Conservation (phyloP, 2,329 filamentous ascomycete genomes). For the Aspergillus amoenus region DNA sequence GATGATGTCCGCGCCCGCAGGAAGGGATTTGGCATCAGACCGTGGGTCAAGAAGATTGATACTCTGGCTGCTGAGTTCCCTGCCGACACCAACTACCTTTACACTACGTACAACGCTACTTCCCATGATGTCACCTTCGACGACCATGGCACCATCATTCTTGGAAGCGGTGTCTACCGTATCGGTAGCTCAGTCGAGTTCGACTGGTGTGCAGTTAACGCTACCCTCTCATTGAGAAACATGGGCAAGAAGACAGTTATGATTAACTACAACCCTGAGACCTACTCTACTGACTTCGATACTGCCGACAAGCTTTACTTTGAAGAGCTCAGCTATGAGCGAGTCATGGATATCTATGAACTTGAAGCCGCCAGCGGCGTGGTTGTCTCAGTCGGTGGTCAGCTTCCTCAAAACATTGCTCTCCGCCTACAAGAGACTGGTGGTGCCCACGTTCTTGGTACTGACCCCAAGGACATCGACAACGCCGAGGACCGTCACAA, state of each 20-base stretch:
- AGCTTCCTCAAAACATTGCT: constrained; percentile 96
- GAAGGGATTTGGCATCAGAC: constrained; percentile 82
- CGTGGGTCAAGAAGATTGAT: constrained; percentile 98
- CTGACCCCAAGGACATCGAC: constrained; percentile 91
- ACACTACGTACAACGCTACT: constrained; percentile 96
- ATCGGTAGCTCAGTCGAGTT: constrained; percentile 98
- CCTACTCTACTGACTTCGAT: constrained; percentile 80
- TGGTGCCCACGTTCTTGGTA: constrained; percentile 86
- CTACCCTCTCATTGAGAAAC: constrained; percentile 75
- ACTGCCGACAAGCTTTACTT: constrained; percentile 91
- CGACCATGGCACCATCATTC: constrained; percentile 83
- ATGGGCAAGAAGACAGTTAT: constrained; percentile 97
- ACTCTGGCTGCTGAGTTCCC: constrained; percentile 96
- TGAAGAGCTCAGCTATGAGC: constrained; percentile 93
- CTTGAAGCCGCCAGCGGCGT: constrained; percentile 81
- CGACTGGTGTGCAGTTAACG: constrained; percentile 95
- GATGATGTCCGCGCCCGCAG: constrained; percentile 84
- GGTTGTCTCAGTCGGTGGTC: constrained; percentile 92
- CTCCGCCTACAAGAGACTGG: constrained; percentile 89
- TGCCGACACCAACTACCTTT: constrained; percentile 90
- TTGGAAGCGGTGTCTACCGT: constrained; percentile 94
- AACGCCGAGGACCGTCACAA: constrained; percentile 98
- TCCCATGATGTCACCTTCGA: constrained; percentile 92
- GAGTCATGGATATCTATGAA: constrained; percentile 99
- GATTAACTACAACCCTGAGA: constrained; percentile 93